Evolutionary conservation across 176 grass and related monocot species (phyloP), one percentile per base, ranked within the genome.

Genomic region (bread wheat (Triticum aestivum)): DNA sequence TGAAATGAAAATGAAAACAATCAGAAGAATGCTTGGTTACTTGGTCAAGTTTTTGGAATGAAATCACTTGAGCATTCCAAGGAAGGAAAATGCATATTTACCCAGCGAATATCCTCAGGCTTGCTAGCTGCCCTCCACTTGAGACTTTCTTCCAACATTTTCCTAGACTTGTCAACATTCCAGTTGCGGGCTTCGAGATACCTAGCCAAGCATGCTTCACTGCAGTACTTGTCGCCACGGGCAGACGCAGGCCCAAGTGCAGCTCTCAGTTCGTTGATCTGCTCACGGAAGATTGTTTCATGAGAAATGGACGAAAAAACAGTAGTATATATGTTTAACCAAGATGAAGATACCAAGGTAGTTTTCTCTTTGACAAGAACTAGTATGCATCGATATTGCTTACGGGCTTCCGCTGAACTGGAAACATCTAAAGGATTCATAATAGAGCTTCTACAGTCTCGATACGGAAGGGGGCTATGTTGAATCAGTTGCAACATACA

Each of bases 81-180:
- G 47, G 15, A 68, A 72, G 24, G n/a, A 38, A 26, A 49, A 10
- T 26, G 13, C 23, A 17, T 51, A 75, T 73, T 81, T 85, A 99
- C 94, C 97, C 94, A 99, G 61, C 77, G 79, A 68, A 96, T 99
- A 78, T 91, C 97, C n/a, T 99, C 90, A 9, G 92, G 97, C 52
- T 81, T 96, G 86, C 85, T 96, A 81, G 75, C 69, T 54, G 72
- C 82, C 87, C 97, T 91, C 97, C 97, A 99, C 79, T 96, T 96
- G 30, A 99, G 88, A 62, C 65, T 93, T 84, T 99, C 97, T 82
- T 94, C 92, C 63, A 99, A 91, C 97, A 96, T 94, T 84, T 94
- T 98, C 79, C 72, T 92, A 14, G 94, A 90, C 62, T 94, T 96
- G 35, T 88, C 77, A 77, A 92, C 44, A 72, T 90, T 93, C 94